Percentiles rank a stretch among this genome's conserved stretches.
Conservation (phyloP, 2,329 filamentous ascomycete genomes). For the Apiospora rasikravindrae region DNA sequence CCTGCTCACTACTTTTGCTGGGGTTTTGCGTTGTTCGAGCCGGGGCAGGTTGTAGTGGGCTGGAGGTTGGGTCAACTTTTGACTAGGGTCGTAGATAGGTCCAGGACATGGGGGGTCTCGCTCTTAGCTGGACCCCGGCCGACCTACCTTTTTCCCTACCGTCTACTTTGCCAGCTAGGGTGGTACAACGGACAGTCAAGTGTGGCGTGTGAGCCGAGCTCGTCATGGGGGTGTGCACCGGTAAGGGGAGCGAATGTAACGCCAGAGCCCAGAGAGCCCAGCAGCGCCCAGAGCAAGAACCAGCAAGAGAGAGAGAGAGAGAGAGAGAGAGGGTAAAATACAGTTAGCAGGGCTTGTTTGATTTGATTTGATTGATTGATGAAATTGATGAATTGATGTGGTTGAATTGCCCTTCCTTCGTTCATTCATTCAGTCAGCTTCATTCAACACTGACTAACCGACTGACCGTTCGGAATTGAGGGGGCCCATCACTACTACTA, state of each 20-base stretch:
- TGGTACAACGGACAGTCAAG: slow-evolving; percentile 21
- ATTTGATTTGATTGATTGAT: background rate
- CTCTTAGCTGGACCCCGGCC: slow-evolving; percentile 17
- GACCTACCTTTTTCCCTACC: slow-evolving; percentile 13
- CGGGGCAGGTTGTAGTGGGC: slow-evolving; percentile 21
- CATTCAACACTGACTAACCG: background rate
- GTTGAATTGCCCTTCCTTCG: background rate
- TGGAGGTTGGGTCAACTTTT: slow-evolving; percentile 21
- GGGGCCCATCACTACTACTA: background rate
- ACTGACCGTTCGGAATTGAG: background rate
- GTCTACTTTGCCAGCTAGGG: slow-evolving; percentile 15
- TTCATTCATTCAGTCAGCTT: background rate
- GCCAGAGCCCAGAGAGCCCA: background rate
- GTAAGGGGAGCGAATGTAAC: slow-evolving; percentile 22
- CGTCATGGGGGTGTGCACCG: slow-evolving; percentile 19
- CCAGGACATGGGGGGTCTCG: slow-evolving; percentile 19
- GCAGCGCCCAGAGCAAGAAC: background rate
- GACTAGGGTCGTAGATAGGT: slow-evolving; percentile 15
- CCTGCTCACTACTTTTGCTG: slow-evolving; percentile 20
- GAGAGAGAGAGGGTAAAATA: background rate
- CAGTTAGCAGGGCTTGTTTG: background rate
- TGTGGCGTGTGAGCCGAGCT: slow-evolving; percentile 19
- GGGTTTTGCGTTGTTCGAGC: slow-evolving; percentile 23
- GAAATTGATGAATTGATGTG: background rate
- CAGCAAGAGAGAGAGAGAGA: background rate